Percentiles rank a stretch among this genome's conserved stretches.
These are phyloP conservation scores for Pezicula carpinea DNA, from an alignment of 2,329 filamentous ascomycete species.

Conservation along the genomic window DNA sequence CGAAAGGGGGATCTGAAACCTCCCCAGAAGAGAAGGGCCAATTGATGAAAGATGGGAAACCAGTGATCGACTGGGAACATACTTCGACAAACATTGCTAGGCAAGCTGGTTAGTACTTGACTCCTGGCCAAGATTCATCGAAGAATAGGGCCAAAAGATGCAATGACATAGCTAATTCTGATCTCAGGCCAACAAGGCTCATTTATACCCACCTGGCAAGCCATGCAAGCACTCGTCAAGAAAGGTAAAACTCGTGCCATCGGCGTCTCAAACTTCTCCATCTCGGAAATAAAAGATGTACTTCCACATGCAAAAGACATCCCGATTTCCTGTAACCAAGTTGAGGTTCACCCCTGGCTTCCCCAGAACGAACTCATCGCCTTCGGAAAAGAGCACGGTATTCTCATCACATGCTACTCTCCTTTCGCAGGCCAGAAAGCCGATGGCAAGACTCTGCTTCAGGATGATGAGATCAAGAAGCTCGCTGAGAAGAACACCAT, in stretches of 20 bases:
- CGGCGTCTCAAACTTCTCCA: slow-evolving; percentile 30
- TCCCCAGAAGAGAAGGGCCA: slow-evolving; percentile 1
- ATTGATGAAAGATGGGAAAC: slow-evolving; percentile 3
- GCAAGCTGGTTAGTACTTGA: slow-evolving; percentile 1
- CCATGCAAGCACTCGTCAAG: slow-evolving; percentile 26
- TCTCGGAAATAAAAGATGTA: slow-evolving; percentile 46
- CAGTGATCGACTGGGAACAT: slow-evolving; percentile 10
- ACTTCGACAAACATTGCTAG: slow-evolving; percentile 6
- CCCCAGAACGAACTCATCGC: slow-evolving; percentile 19
- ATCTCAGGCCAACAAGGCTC: slow-evolving; percentile 54
- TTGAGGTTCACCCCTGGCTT: slow-evolving; percentile 23
- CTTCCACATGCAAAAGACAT: slow-evolving; percentile 36
- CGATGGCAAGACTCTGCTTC: slow-evolving; percentile 44
- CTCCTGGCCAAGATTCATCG: too few species aligned
- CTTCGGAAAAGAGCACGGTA: slow-evolving; percentile 23
- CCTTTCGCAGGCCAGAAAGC: slow-evolving; percentile 58
- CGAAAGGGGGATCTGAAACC: background rate
- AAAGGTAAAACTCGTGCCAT: slow-evolving; percentile 20
- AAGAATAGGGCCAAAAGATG: too few species aligned
- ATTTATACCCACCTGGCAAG: slow-evolving; percentile 40
- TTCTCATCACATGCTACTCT: slow-evolving; percentile 62
- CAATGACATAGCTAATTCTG: slow-evolving; percentile 38
- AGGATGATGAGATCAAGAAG: slow-evolving; percentile 56
- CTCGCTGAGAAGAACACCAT: slow-evolving; percentile 58
- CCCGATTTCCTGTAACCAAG: slow-evolving; percentile 38